Percentiles rank a stretch among this genome's conserved stretches.
Conservation (phyloP, 768 basidiomycete genomes). For the Tricholoma furcatifolium region DNA sequence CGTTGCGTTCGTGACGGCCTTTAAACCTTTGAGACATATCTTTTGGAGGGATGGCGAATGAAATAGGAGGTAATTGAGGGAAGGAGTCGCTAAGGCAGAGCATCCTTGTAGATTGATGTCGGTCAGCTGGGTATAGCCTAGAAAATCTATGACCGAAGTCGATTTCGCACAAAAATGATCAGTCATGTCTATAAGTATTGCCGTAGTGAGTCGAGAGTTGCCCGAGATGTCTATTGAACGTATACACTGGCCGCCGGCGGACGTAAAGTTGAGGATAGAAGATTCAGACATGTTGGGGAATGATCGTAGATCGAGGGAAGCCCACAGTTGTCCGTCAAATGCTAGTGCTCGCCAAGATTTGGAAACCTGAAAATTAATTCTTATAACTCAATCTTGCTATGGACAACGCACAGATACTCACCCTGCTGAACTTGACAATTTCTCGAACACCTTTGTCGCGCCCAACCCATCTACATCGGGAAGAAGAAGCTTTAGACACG, state of each 20-base stretch:
- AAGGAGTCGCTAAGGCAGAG: slow-evolving; percentile 55
- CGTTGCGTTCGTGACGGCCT: slow-evolving; percentile 70
- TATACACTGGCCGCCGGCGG: slow-evolving; percentile 63
- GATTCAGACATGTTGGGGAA: slow-evolving; percentile 57
- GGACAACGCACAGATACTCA: slow-evolving; percentile 35
- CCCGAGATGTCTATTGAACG: slow-evolving; percentile 62
- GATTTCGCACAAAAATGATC: slow-evolving; percentile 50
- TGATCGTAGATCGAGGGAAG: slow-evolving; percentile 55
- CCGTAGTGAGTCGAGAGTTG: slow-evolving; percentile 48
- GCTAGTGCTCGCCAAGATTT: slow-evolving; percentile 72
- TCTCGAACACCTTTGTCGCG: slow-evolving; percentile 72
- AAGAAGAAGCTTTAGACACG: slow-evolving; percentile 55
- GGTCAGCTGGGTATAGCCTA: slow-evolving; percentile 66
- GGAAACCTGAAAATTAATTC: slow-evolving; percentile 54
- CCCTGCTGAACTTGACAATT: slow-evolving; percentile 76
- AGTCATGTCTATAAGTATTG: slow-evolving; percentile 51
- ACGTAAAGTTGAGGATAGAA: slow-evolving; percentile 52
- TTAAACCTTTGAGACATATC: slow-evolving; percentile 67
- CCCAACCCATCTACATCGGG: slow-evolving; percentile 73
- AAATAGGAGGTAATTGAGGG: slow-evolving; percentile 68
- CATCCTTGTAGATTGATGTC: slow-evolving; percentile 74
- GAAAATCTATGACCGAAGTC: slow-evolving; percentile 27
- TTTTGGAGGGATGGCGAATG: slow-evolving; percentile 58
- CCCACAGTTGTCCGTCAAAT: slow-evolving; percentile 89
- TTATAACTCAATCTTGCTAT: neutral